Evolutionary conservation across 2,329 filamentous ascomycete species (phyloP), one percentile per base, ranked within the genome.

Genomic region (Cryoendolithus antarcticus): DNA sequence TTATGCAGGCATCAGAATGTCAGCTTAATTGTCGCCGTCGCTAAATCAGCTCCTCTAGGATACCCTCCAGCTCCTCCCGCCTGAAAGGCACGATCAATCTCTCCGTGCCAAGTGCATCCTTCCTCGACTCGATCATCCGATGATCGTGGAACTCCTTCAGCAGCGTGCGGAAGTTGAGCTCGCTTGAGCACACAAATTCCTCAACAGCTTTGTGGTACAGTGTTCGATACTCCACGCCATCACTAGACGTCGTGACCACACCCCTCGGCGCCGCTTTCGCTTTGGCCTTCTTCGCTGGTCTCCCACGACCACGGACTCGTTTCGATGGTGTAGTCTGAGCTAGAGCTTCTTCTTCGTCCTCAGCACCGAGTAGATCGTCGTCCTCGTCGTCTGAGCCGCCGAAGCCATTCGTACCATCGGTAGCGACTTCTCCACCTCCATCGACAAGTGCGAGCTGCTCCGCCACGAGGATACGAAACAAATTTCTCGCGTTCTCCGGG

Each of bases 131-230:
- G 46, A 98, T 82, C 77, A 98, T 96, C 56, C 95, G 86, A 65
- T 98, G 91, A 54, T 98, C 91, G 57, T 95, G 86, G 60, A 98
- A 91, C 73, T 98, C 91, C 64, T 96, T 96, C 46, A 98, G 63
- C 56, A 98, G 60, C 19, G 88, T 94, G 44, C 91, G 74, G 65
- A 96, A 96, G 45, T 85, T 86, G 74, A 96, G 86, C 64, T 96
- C 91, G 44, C 83, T 94, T 51, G 84, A 91, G 59, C 89, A 95
- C 36, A 98, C 91, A 60, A 98, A 96, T 56, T 94, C 86, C 62
- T 95, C 88, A 4, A 89, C 82, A 2, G 91, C 88, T 65, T 94
- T 95, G 58, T 93, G 86, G 56, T 96, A 98, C 48, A 98, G 62
- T 50, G 86, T 80, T 13, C 86, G 72, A 58, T 95, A 96, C 63